A percentile compares a stretch with the other conserved stretches of the same genome.
These are phyloP conservation scores for Dipodascus geniculatus DNA, from an alignment of 805 yeast species.

Conservation along the genomic window DNA sequence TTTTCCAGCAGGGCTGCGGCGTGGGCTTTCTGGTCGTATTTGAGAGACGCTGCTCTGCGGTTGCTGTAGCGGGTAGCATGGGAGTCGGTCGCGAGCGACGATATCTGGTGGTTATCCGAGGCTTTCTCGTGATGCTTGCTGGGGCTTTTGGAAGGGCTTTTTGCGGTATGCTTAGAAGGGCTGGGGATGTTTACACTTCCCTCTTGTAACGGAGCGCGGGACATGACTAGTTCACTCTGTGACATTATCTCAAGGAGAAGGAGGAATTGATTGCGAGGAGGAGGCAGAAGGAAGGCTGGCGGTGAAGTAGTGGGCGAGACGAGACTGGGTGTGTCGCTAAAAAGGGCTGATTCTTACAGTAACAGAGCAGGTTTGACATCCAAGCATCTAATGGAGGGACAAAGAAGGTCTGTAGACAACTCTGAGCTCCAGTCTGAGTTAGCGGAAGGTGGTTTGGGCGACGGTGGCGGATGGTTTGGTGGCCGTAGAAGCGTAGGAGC, in stretches of 20 bases:
- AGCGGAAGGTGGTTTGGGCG: too few relatives aligned
- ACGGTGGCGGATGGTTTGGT: too few relatives aligned
- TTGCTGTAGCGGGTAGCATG: neutral
- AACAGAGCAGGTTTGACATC: too few relatives aligned
- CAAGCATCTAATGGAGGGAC: too few relatives aligned
- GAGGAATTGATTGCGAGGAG: too few relatives aligned
- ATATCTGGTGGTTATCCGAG: neutral
- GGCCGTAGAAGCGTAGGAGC: too few relatives aligned
- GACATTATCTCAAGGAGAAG: neutral
- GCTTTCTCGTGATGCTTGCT: neutral
- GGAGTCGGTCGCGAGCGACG: neutral
- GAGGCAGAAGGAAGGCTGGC: too few relatives aligned
- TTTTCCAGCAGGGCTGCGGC: neutral
- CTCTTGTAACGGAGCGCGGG: neutral
- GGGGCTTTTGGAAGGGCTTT: neutral
- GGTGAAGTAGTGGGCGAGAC: too few relatives aligned
- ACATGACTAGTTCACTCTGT: neutral
- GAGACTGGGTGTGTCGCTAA: too few relatives aligned
- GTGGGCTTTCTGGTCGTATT: neutral
- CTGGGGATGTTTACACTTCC: conserved; percentile 2
- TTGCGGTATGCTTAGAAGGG: neutral
- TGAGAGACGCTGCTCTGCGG: neutral
- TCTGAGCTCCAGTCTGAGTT: too few relatives aligned
- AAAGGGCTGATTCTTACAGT: too few relatives aligned
- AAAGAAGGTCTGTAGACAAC: too few relatives aligned